phyloP scores from a whole-genome alignment of 2,329 filamentous ascomycete species.

The Lachnellula willkommii region DNA sequence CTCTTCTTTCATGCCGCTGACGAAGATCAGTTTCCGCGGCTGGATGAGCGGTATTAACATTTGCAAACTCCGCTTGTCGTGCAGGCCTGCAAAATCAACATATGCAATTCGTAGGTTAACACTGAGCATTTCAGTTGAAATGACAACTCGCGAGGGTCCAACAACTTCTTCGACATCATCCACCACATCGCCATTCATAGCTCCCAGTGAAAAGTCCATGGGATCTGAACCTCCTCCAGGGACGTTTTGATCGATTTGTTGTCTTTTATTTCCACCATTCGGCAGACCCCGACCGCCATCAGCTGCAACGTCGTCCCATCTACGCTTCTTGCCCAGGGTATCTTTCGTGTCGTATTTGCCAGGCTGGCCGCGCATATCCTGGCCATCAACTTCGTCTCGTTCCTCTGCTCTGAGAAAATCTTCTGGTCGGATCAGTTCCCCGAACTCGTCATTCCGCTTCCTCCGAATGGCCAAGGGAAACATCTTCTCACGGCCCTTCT shows the following conservation, averaged over 20 bases:
- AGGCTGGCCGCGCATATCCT: slow-evolving; percentile 50
- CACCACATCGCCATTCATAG: slow-evolving; percentile 53
- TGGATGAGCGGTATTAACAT: slow-evolving; percentile 93
- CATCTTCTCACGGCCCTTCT: slow-evolving; percentile 86
- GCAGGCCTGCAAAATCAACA: slow-evolving; percentile 86
- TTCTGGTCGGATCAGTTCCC: slow-evolving; percentile 87
- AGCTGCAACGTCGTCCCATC: slow-evolving; percentile 71
- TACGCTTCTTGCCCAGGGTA: slow-evolving; percentile 82
- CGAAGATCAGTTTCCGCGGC: slow-evolving; percentile 89
- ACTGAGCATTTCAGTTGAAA: slow-evolving; percentile 56
- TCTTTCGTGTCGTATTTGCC: slow-evolving; percentile 49
- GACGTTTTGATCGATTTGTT: slow-evolving; percentile 41
- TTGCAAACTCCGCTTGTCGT: slow-evolving; percentile 88
- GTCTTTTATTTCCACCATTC: slow-evolving; percentile 54
- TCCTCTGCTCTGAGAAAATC: slow-evolving; percentile 93
- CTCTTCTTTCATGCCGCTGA: slow-evolving; percentile 74
- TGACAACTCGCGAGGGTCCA: slow-evolving; percentile 72
- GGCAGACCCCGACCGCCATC: slow-evolving; percentile 36
- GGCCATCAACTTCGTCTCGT: slow-evolving; percentile 67
- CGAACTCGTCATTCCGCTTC: slow-evolving; percentile 82
- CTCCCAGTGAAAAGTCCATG: slow-evolving; percentile 39
- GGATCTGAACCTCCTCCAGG: slow-evolving; percentile 30
- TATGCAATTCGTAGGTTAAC: slow-evolving; percentile 75
- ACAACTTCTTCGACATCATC: slow-evolving; percentile 49
- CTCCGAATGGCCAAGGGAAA: slow-evolving; percentile 81